Evolutionary conservation across 495 filamentous ascomycete species (phyloP).

Genomic region (Hyaloscypha finlandica): DNA sequence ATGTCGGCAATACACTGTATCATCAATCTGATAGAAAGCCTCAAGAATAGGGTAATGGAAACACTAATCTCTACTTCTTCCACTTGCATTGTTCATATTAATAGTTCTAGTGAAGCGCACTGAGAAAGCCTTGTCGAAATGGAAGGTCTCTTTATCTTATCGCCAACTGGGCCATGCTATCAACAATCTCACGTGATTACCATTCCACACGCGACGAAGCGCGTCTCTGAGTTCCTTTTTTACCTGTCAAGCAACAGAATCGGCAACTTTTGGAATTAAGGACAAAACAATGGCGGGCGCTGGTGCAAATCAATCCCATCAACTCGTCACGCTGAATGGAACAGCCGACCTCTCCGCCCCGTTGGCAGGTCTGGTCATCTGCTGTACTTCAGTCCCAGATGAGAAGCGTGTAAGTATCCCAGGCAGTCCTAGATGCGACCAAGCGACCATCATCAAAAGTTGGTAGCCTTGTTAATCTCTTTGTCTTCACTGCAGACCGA

Average conservation of each 20-base stretch:
- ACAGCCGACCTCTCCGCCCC: slow-evolving; percentile 50
- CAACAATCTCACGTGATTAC: not conserved
- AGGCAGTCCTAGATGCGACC: not conserved
- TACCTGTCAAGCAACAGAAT: not conserved
- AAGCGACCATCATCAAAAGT: slow-evolving; percentile 21
- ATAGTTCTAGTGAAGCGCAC: too few relatives aligned
- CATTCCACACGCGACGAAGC: not conserved
- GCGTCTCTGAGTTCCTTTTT: not conserved
- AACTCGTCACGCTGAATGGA: slow-evolving; percentile 16
- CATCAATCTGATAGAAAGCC: too few relatives aligned
- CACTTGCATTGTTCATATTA: too few relatives aligned
- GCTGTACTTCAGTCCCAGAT: slow-evolving; percentile 83
- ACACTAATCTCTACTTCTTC: too few relatives aligned
- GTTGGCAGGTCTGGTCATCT: slow-evolving; percentile 79
- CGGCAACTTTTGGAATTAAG: not conserved
- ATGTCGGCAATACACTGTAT: too few relatives aligned
- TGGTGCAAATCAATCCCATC: slow-evolving; percentile 9
- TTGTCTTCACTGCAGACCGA: slow-evolving; percentile 53
- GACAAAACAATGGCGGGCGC: slow-evolving; percentile 1
- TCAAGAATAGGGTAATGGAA: too few relatives aligned
- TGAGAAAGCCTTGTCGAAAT: too few relatives aligned
- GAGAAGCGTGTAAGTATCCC: slow-evolving; percentile 71
- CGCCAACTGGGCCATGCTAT: not conserved
- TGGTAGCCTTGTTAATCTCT: slow-evolving; percentile 10
- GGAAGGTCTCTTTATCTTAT: not conserved